Evolutionary conservation across 23 red algal species (phyloP).

Genomic region (Gracilariopsis chorda): DNA sequence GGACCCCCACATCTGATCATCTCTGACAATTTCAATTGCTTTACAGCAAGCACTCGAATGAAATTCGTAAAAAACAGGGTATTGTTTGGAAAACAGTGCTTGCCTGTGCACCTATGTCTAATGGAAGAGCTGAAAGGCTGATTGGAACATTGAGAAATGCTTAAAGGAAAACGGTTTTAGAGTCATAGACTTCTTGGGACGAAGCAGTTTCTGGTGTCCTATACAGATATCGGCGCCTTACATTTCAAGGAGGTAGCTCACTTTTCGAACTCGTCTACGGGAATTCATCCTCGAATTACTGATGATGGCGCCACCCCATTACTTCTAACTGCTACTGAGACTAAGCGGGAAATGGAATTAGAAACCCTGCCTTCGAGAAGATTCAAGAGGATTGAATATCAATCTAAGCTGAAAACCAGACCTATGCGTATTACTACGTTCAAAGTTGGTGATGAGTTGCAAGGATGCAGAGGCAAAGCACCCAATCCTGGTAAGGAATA

Average conservation of each 20-base stretch:
- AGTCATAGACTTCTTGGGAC: not conserved
- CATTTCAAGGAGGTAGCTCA: not conserved
- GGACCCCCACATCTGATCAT: not conserved
- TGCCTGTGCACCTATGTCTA: not conserved
- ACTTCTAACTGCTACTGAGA: not conserved
- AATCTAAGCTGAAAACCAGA: not conserved
- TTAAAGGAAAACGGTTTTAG: not conserved
- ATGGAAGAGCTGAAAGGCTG: not conserved
- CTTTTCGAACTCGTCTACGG: constrained; percentile 6
- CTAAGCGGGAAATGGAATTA: not conserved
- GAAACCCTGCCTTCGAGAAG: not conserved
- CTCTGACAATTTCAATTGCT: not conserved
- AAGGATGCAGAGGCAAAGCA: not conserved
- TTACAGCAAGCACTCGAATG: not conserved
- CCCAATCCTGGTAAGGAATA: not conserved
- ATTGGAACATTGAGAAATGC: not conserved
- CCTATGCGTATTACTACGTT: not conserved
- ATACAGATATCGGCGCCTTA: not conserved
- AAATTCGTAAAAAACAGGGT: not conserved
- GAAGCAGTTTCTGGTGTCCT: not conserved
- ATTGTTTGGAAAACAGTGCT: not conserved
- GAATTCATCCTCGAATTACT: not conserved
- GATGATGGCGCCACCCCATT: too few species aligned
- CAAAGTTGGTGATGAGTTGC: not conserved
- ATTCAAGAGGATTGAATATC: too few species aligned